These are phyloP conservation scores for Acanthamoeba lenticulata DNA, from an alignment of 208 protist genomes.

Conservation along the genomic window DNA sequence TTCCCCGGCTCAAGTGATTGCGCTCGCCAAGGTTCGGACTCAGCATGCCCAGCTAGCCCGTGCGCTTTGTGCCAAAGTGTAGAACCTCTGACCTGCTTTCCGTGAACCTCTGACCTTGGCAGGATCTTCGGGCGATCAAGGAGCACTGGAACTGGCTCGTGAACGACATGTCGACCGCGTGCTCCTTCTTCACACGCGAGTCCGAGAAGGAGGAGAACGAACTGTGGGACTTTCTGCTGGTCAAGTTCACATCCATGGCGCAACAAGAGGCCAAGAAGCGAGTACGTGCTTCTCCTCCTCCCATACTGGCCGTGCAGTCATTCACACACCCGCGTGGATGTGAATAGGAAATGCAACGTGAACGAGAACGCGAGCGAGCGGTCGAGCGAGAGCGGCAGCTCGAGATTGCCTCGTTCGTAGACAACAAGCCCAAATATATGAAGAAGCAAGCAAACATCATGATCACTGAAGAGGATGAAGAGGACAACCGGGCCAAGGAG, in stretches of 20 bases:
- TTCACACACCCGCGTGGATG: neutral
- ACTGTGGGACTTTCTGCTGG: constrained; percentile 44
- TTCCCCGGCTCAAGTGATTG: constrained; percentile 11
- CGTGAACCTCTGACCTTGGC: too few species aligned
- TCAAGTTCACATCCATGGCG: constrained; percentile 60
- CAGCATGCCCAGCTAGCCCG: neutral
- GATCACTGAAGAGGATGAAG: constrained; percentile 48
- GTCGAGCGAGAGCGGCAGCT: constrained; percentile 20
- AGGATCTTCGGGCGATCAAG: constrained; percentile 25
- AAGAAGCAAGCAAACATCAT: constrained; percentile 24
- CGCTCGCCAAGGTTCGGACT: neutral
- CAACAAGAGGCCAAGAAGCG: constrained; percentile 49
- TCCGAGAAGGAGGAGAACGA: constrained; percentile 50
- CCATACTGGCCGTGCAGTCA: neutral
- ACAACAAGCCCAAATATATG: neutral
- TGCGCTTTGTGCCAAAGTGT: neutral
- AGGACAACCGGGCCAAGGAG: constrained; percentile 8
- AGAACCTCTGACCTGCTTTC: neutral
- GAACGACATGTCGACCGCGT: constrained; percentile 15
- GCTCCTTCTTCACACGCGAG: constrained; percentile 61
- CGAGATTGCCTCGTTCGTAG: neutral
- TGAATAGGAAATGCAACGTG: constrained; percentile 36
- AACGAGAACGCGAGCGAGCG: constrained; percentile 11
- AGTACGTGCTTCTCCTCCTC: neutral
- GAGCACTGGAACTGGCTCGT: constrained; percentile 66